Base-by-base conservation (phyloP, 2,329 filamentous ascomycete genomes). In the Calonectria pauciramosa region DNA sequence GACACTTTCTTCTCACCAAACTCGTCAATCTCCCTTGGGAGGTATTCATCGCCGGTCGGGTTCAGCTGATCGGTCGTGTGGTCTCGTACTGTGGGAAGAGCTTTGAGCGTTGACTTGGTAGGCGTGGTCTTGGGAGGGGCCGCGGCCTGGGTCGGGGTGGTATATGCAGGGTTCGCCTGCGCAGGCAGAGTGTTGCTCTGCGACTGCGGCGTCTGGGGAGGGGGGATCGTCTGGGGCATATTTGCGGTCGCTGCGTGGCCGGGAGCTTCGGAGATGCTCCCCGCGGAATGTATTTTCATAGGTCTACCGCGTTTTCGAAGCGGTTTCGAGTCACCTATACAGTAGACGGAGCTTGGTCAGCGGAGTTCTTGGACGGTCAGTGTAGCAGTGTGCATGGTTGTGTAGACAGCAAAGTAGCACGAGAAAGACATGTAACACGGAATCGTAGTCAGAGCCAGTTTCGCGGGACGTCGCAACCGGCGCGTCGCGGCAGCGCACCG, bases 1-100 rank as follows among this genome's bases (percentile, higher is more conserved):
- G 95, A 92, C 32, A 98, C 96, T 89, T 99, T 99, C 85, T 95
- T 96, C 88, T 99, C 97, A 70, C 97, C 97, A 54, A 93, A 94
- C 69, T 98, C 95, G 83, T 99, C 97, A 76, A 94, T 94, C 86
- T 99, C 97, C 81, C 97, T 94, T 32, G 96, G 96, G 44, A 99
- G 90, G 85, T 98, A 99, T 86, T 99, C 97, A 84, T 99, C 97
- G 76, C 95, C 94, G 81, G 95, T 94, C 34, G 94, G 90, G 68
- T 95, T 95, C 36, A 99, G 91, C 85, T 99, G 96, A 84, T 99
- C 96, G 20, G 96, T 99, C 3, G 97, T 99, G 84, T 99, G 97
- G 82, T 99, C 97, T 85, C 97, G 91, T 18, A 99, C 97, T 5
- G 97, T 99, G 3, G 97, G 97, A 54, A 99, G 89, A 0, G 97